Evolutionary conservation across 306 rosid species (phyloP), one percentile per base, ranked within the genome.

Genomic region (Biancaea sappan): DNA sequence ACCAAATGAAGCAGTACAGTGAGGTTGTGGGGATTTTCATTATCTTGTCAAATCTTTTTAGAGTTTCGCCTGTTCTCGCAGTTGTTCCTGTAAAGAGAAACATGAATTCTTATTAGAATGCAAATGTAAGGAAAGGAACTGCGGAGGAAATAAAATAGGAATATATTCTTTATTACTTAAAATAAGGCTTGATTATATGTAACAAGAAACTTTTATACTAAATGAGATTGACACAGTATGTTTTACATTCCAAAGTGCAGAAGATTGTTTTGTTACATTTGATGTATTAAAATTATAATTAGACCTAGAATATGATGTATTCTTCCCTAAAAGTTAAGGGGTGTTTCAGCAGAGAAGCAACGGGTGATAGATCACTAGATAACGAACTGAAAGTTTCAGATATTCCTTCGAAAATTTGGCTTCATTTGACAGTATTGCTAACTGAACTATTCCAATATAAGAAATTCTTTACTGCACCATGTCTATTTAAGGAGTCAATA

Each of bases 11-110:
- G 48, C 32, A 63, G 62, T 29, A 64, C 22, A 59, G 5, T 31
- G 77, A 38, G 13, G 46, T 29, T 60, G 43, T 16, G 11, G 66
- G 37, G 37, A 2, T 2, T 31, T 31, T 14, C 66, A 32, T 8
- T 18, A 60, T 32, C 46, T 60, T 35, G 14, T 71, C 48, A 22
- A 10, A 66, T 21, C 41, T 24, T 1, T 28, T 84, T 57, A 91
- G 28, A 82, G 79, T 28, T 79, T 80, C 25, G 77, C 84, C 78
- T 91, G 97, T 74, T 85, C 94, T 85, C 83, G 84, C 79, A 91
- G 82, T 88, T 91, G 92, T 61, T 86, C 94, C 96, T 91, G 86
- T 67, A 66, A 43, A 72, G 47, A 62, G 43, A 58, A 26, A 24
- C 53, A 29, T 41, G 28, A 66, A 60, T 61, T 32, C 66, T n/a